Percentiles rank a stretch among this genome's conserved stretches.
Evolutionary conservation across 2,329 filamentous ascomycete genomes (phyloP).

Genomic region (Pseudogymnoascus sp.): DNA sequence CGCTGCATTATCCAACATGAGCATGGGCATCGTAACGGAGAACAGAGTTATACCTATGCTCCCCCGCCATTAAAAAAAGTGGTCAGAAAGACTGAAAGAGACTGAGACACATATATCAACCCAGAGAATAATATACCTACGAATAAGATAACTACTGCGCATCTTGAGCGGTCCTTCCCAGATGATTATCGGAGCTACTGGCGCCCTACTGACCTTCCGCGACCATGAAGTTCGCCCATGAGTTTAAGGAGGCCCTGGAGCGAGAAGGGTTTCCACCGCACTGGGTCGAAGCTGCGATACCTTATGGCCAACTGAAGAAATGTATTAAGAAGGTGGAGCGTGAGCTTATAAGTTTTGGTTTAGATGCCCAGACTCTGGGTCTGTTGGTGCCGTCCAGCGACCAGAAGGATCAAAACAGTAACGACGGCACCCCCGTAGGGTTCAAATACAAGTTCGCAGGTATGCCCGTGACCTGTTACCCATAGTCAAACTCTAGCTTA

Average conservation of each 20-base stretch:
- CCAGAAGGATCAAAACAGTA: conserved; percentile 9
- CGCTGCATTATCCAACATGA: background rate
- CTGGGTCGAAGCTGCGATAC: conserved; percentile 66
- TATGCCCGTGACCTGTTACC: conserved; percentile 20
- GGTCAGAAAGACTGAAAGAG: background rate
- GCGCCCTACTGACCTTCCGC: background rate
- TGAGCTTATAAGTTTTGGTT: conserved; percentile 62
- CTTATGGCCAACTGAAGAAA: conserved; percentile 80
- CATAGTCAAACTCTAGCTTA: background rate
- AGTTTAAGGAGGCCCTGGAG: conserved; percentile 61
- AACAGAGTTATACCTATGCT: background rate
- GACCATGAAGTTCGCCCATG: conserved; percentile 77
- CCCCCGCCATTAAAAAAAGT: background rate
- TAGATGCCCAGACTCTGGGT: conserved; percentile 62
- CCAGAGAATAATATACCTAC: background rate
- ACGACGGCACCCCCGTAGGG: conserved; percentile 28
- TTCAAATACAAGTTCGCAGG: conserved; percentile 49
- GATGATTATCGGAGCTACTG: background rate
- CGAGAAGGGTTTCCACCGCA: conserved; percentile 66
- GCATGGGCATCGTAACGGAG: background rate
- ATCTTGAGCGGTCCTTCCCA: background rate
- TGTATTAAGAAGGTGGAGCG: conserved; percentile 71
- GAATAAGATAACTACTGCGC: background rate
- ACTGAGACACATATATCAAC: background rate
- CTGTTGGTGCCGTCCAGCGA: conserved; percentile 40